Percentiles rank a stretch among this genome's conserved stretches.
phyloP scores from a whole-genome alignment of 352 stramenopile species.

The Phytophthora pluvialis region DNA sequence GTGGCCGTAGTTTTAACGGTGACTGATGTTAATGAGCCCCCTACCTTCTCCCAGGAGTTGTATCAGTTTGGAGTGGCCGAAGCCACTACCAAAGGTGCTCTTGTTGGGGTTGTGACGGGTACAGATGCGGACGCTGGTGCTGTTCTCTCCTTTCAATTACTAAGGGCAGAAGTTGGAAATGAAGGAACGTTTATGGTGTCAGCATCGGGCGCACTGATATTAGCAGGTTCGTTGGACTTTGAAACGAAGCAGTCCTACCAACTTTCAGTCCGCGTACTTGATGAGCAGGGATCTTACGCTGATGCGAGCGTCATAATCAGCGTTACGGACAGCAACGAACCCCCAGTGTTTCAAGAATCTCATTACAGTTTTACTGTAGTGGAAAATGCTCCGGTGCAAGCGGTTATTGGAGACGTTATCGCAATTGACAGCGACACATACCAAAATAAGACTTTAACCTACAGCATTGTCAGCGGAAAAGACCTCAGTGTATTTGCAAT shows the following conservation, averaged over 20 bases:
- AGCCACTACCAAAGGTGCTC: not conserved
- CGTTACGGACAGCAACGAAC: slow-evolving; percentile 55
- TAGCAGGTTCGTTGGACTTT: slow-evolving; percentile 20
- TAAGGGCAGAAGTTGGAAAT: slow-evolving; percentile 1
- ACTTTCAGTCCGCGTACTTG: slow-evolving; percentile 17
- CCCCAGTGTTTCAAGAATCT: slow-evolving; percentile 41
- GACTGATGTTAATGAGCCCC: slow-evolving; percentile 33
- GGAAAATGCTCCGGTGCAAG: slow-evolving; percentile 49
- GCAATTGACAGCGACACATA: slow-evolving; percentile 51
- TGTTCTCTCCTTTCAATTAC: slow-evolving; percentile 16
- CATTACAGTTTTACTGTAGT: slow-evolving; percentile 41
- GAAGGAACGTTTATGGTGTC: slow-evolving; percentile 28
- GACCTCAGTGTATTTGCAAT: slow-evolving; percentile 47
- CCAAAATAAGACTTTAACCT: slow-evolving; percentile 61
- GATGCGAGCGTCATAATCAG: slow-evolving; percentile 35
- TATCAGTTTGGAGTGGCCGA: slow-evolving; percentile 32
- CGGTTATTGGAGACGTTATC: slow-evolving; percentile 36
- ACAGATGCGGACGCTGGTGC: slow-evolving; percentile 18
- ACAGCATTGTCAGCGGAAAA: slow-evolving; percentile 53
- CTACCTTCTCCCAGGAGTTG: slow-evolving; percentile 12
- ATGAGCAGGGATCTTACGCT: slow-evolving; percentile 25
- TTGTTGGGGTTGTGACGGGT: slow-evolving; percentile 22
- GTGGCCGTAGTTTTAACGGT: slow-evolving; percentile 20
- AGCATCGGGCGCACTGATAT: slow-evolving; percentile 10
- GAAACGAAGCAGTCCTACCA: slow-evolving; percentile 28